Percentiles rank a stretch among this genome's conserved stretches.
Evolutionary conservation across 208 protist genomes (phyloP).

Genomic region (Trypanosoma conorhini): DNA sequence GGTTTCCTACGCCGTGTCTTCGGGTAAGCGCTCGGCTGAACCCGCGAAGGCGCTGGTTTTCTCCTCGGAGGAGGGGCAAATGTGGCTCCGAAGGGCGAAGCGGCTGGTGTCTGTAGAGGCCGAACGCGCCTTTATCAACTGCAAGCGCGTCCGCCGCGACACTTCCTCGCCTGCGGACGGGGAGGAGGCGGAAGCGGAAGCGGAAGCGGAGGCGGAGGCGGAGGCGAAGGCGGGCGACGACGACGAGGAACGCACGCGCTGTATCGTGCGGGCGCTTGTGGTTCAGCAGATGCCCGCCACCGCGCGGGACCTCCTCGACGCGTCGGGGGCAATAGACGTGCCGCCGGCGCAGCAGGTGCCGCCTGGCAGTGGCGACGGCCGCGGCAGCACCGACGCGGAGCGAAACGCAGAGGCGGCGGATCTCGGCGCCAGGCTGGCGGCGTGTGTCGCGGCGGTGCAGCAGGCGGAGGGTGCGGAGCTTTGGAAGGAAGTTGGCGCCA

Average conservation of each 20-base stretch:
- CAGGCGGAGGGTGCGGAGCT: conserved; percentile 10
- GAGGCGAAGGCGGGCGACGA: neutral
- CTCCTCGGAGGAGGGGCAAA: neutral
- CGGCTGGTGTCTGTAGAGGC: conserved; percentile 12
- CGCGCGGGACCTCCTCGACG: conserved; percentile 7
- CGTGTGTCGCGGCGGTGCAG: neutral
- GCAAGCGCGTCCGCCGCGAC: neutral
- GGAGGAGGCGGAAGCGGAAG: neutral
- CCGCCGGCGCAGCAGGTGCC: neutral
- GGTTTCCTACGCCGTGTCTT: neutral
- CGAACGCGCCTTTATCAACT: conserved; percentile 8
- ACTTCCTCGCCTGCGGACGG: neutral
- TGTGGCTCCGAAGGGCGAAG: conserved; percentile 15
- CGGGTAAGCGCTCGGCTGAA: neutral
- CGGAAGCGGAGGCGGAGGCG: neutral
- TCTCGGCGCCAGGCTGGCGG: conserved; percentile 4
- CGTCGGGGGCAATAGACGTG: neutral
- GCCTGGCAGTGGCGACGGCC: neutral
- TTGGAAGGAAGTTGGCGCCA: conserved; percentile 19
- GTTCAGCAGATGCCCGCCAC: conserved; percentile 15
- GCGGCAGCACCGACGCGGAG: neutral
- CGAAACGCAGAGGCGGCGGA: conserved; percentile 16
- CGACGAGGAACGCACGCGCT: neutral
- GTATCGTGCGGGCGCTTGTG: conserved; percentile 23
- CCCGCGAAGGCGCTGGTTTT: conserved; percentile 5